Conservation (phyloP, 2,329 filamentous ascomycete genomes). For the Diaporthe sp. region DNA sequence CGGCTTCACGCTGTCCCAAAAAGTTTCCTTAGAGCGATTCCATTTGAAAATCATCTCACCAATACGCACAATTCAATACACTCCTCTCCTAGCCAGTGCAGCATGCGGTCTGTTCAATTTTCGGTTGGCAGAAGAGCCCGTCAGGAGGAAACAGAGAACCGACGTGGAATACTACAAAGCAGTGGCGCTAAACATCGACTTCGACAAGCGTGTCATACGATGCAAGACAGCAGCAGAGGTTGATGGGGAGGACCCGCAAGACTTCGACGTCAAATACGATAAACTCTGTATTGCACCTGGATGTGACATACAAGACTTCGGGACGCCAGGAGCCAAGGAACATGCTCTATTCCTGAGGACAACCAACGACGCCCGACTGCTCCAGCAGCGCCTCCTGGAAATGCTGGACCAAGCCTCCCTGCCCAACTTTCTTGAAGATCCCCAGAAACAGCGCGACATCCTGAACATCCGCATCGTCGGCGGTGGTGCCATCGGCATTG, state of each 20-base stretch:
- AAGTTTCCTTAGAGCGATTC: constrained; percentile 53
- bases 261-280: constrained; percentile 58
- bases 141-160: constrained; percentile 51
- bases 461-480: constrained; percentile 57
- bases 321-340: constrained; percentile 55
- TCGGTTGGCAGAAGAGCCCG: constrained; percentile 59
- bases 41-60: constrained; percentile 58
- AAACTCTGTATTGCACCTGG: constrained; percentile 58
- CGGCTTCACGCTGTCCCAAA: constrained; percentile 55
- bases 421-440: constrained; percentile 45
- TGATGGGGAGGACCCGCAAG: constrained; percentile 45
- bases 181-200: constrained; percentile 54
- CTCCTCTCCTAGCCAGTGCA: constrained; percentile 59
- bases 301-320: constrained; percentile 56
- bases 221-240: constrained; percentile 53
- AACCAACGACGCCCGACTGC: constrained; percentile 51
- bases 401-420: constrained; percentile 47
- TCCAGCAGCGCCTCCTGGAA: constrained; percentile 53
- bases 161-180: constrained; percentile 56
- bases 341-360: constrained; percentile 55
- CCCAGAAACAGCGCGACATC: constrained; percentile 49
- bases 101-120: constrained; percentile 61
- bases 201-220: constrained; percentile 49
- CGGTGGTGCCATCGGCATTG: constrained; percentile 58
- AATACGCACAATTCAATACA: constrained; percentile 58